Base-by-base conservation (phyloP, 441 rosid species). In the Erodium texanum region DNA sequence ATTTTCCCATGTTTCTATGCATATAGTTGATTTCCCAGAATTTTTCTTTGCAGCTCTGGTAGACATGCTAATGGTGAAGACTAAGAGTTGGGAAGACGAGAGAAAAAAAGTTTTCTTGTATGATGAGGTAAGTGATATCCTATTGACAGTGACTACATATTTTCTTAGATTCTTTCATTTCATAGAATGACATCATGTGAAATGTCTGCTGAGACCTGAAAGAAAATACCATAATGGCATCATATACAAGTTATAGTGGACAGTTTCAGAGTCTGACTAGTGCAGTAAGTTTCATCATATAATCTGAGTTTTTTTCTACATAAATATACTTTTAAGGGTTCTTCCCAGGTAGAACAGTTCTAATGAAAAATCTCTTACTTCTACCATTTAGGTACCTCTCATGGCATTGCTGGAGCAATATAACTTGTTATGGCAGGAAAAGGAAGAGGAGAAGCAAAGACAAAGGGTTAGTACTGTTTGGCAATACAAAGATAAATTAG, bases 41-140 rank as follows among this genome's bases (percentile, higher is more conserved):
- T 66, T 50, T 70, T 71, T 63, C 41, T 34, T 23, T 80, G 78
- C 92, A 93, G 99, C 86, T 74, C 66, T 92, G 81, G 82, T 92
- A 80, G 94, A 82, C 59, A 82, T 82, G 19, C 84, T 92, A 64
- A 71, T 87, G 72, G 80, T 82, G 71, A 88, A 86, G 83, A 86
- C 98, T 18, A 85, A 80, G 82, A 79, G 65, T 72, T 94, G 97
- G 99, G 97, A 94, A 76, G 88, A 81, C 72, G 98, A 89, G 79
- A 85, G 97, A 80, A 83, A 79, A 68, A 89, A 89, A 77, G 75
- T 83, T 58, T 89, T 94, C 92, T 69, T 94, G 75, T 94, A 87
- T 78, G 89, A 94, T 72, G 93, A 90, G 83, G 99, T 92, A 76
- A 84, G 81, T 19, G 15, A 76, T 67, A 41, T 9, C 12, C 48